These are phyloP conservation scores for Colletotrichum tropicicola DNA, from an alignment of 2,329 filamentous ascomycete species.

Conservation along the genomic window DNA sequence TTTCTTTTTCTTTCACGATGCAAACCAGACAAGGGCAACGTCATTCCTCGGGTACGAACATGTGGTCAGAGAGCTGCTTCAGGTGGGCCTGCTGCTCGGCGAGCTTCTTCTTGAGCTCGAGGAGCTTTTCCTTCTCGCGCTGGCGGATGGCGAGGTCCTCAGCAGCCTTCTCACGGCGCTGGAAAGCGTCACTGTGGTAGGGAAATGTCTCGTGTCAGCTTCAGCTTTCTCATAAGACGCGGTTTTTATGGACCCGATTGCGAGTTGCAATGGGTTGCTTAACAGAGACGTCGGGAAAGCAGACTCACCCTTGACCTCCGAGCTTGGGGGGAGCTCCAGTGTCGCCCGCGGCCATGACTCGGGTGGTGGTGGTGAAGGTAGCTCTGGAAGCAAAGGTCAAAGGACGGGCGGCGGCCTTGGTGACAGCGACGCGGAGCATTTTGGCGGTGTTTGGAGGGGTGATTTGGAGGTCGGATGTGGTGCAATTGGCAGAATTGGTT, in stretches of 20 bases:
- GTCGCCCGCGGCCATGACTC: conserved; percentile 75
- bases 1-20: too few species aligned
- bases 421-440: conserved; percentile 75
- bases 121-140: conserved; percentile 91
- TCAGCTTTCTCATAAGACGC: too few species aligned
- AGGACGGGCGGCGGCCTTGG: conserved; percentile 63
- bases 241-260: background rate
- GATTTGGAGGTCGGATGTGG: conserved; percentile 17
- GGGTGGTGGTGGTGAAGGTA: conserved; percentile 70
- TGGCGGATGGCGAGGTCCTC: conserved; percentile 87
- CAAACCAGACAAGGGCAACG: background rate
- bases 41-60: conserved; percentile 64
- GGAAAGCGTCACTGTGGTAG: conserved; percentile 82
- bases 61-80: conserved; percentile 84
- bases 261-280: background rate
- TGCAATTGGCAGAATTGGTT: conserved; percentile 10
- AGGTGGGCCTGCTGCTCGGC: conserved; percentile 83
- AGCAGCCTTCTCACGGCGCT: conserved; percentile 85
- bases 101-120: conserved; percentile 78
- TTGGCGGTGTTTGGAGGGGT: conserved; percentile 34
- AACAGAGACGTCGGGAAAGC: background rate
- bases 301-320: conserved; percentile 62
- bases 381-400: conserved; percentile 57
- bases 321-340: conserved; percentile 68
- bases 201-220: too few species aligned